Evolutionary conservation across 1,284 basidiomycete genomes (phyloP).

Genomic region (Rhodotorula sp.): DNA sequence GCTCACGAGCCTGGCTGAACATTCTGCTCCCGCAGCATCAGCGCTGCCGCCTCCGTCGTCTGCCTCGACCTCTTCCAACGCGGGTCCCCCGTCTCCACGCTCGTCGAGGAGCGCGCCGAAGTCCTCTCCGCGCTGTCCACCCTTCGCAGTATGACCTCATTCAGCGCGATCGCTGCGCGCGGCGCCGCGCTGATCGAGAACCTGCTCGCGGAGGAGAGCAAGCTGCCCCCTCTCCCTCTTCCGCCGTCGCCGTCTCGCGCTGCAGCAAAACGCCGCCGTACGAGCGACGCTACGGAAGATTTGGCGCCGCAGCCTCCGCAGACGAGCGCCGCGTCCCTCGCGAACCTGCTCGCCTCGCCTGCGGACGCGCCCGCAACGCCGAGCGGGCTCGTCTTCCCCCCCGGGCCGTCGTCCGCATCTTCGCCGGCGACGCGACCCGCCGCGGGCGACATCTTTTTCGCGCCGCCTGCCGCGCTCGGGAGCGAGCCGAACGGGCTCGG

Average conservation of each 20-base stretch:
- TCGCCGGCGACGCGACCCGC: neutral
- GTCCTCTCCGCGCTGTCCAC: slow-evolving; percentile 4
- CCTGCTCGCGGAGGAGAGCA: slow-evolving; percentile 16
- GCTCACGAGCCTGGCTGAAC: too few relatives aligned
- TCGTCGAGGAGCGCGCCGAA: slow-evolving; percentile 15
- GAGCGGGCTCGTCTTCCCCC: neutral
- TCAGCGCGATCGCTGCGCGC: slow-evolving; percentile 15
- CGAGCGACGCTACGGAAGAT: neutral
- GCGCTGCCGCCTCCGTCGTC: slow-evolving; percentile 19
- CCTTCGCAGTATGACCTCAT: slow-evolving; percentile 6
- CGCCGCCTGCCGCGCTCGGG: neutral
- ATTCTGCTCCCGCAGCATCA: slow-evolving; percentile 1
- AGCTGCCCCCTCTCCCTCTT: neutral
- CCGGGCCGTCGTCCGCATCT: neutral
- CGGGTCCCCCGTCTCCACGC: neutral
- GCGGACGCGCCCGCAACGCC: neutral
- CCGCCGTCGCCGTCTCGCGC: neutral
- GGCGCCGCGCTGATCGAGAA: slow-evolving; percentile 20
- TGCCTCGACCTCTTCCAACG: slow-evolving; percentile 30
- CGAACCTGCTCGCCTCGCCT: slow-evolving; percentile 2
- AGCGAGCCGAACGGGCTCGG: slow-evolving; percentile 1
- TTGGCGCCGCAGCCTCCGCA: too few relatives aligned
- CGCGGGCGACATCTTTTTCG: neutral
- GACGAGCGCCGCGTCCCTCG: neutral
- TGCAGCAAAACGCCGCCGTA: neutral